A percentile compares a stretch with the other conserved stretches of the same genome.
Evolutionary conservation across 495 filamentous ascomycete genomes (phyloP).

Genomic region (Ramalina peruviana): DNA sequence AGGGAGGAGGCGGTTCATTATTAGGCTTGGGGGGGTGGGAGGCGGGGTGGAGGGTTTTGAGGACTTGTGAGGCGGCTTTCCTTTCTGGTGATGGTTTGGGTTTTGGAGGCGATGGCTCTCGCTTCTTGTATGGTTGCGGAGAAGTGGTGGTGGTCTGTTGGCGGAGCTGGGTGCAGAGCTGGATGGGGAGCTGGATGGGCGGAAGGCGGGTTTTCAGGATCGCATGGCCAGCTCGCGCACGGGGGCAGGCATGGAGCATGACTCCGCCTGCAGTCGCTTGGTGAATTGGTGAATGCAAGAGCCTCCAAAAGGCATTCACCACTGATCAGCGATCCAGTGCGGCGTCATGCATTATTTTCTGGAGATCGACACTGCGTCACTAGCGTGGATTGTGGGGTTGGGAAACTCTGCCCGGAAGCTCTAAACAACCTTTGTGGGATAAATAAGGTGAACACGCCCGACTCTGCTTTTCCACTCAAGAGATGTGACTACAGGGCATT

Average conservation of each 20-base stretch:
- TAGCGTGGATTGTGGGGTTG: no score
- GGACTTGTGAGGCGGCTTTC: not conserved
- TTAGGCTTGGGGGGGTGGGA: not conserved
- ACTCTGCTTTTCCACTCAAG: no score
- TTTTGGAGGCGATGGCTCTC: not conserved
- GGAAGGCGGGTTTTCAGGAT: not conserved
- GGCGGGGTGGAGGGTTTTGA: conserved; percentile 1
- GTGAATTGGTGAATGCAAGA: no score
- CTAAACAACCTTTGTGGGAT: no score
- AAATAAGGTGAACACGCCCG: no score
- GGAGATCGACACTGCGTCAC: no score
- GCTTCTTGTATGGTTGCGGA: not conserved
- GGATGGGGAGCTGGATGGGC: not conserved
- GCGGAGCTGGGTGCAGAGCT: not conserved
- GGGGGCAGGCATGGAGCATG: not conserved
- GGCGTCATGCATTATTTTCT: no score
- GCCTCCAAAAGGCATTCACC: no score
- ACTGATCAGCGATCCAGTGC: no score
- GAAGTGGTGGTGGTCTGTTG: not conserved
- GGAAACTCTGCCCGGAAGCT: no score
- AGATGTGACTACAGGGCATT: no score
- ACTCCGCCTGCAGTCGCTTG: no score
- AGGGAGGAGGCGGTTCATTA: not conserved
- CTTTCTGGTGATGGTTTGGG: not conserved
- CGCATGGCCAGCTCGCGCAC: not conserved